A percentile compares a stretch with the other conserved stretches of the same genome.
These are phyloP conservation scores for Blastobotrys parvus DNA, from an alignment of 805 yeast genomes.

Conservation along the genomic window DNA sequence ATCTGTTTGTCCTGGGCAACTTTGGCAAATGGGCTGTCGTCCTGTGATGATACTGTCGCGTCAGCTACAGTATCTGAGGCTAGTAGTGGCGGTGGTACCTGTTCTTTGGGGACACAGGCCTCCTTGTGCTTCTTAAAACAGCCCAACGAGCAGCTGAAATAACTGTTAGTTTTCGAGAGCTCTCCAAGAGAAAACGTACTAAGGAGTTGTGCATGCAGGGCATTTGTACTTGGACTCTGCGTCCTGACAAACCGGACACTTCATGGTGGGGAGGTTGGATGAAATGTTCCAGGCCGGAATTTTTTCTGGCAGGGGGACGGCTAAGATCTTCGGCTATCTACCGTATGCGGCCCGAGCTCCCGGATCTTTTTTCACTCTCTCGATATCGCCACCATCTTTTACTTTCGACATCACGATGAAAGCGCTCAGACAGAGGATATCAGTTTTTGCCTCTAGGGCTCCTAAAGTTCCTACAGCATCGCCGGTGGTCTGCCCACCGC, in stretches of 20 bases:
- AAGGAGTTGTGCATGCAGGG: constrained; percentile 37
- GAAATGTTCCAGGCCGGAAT: too few species aligned
- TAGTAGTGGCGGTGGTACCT: not conserved
- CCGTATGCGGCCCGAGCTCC: too few species aligned
- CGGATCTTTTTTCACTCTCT: too few species aligned
- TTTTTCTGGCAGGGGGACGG: too few species aligned
- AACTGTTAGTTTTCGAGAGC: too few species aligned
- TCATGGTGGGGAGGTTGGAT: not conserved
- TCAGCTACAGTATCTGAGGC: too few species aligned
- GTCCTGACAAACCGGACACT: constrained; percentile 34
- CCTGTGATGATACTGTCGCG: constrained; percentile 7
- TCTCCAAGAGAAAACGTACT: constrained; percentile 11
- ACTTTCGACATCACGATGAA: too few species aligned
- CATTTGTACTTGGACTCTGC: constrained; percentile 45
- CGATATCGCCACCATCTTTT: too few species aligned
- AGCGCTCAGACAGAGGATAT: too few species aligned
- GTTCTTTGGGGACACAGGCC: constrained; percentile 29
- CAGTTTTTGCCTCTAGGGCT: too few species aligned
- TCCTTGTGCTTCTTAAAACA: constrained; percentile 46
- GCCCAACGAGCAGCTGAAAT: constrained; percentile 44
- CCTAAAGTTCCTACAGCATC: too few species aligned
- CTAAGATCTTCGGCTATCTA: too few species aligned
- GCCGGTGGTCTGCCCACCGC: constrained; percentile 42
- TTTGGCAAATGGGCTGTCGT: constrained; percentile 4
- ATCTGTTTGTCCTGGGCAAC: constrained; percentile 39